Evolutionary conservation across 169 alveolate genomes (phyloP), one percentile per base, ranked within the genome.

Genomic region (Cryptosporidium xiaoi): DNA sequence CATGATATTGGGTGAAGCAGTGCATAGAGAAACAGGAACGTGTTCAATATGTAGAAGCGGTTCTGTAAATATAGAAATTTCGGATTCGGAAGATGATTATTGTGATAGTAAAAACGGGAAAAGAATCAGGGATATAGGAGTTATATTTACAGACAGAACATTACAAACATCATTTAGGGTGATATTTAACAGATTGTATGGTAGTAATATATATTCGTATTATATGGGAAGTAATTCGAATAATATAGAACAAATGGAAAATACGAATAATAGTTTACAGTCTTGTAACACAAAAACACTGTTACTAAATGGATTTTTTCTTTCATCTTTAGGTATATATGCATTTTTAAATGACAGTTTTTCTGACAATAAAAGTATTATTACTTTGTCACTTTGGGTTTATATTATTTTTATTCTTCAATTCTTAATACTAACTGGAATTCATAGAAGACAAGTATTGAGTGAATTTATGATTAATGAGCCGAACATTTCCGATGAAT

Each of bases 11-110:
- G 84, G 84, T 29, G 84, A 71, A 33, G 27, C 46, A 15, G 20
- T 27, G 7, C 48, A 6, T 40, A 51, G 69, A 56, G 84, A 71
- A 36, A 31, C 66, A 3, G 46, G 46, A 44, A 3, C 56, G 29
- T 71, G 84, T 31, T 27, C 84, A n/a, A 71, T 71, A 29, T 71
- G 84, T 48, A 51, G 84, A 31, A 55, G 84, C 27, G 84, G 84
- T 13, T 71, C 67, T 36, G 66, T 53, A 15, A 34, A 71, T 20
- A 71, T 71, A 34, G 84, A 71, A 2, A 27, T 20, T 20, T 18
- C 24, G 8, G 27, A 55, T 34, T 31, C 69, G 16, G 69, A 53
- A 48, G 84, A 67, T 7, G 66, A 31, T 55, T 5, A 13, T 2
- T 55, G 58, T 15, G n/a, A 15, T 15, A 1, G 15, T 50, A 50